phyloP scores from a whole-genome alignment of 1,284 basidiomycete genomes.

The Clitocybe nebularis region DNA sequence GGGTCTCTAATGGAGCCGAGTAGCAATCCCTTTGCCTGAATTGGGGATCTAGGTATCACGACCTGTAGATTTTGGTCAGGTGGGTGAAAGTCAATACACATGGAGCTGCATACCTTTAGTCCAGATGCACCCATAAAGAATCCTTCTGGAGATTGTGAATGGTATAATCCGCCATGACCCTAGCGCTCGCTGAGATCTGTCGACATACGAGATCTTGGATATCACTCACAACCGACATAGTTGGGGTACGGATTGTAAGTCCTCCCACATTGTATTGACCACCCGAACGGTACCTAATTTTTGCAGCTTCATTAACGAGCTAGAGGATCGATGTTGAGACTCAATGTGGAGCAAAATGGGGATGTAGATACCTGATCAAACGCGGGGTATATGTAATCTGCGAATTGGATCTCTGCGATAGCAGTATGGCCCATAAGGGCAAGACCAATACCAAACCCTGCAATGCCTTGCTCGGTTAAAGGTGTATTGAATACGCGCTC shows the following conservation, averaged over 20 bases:
- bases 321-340: constrained; percentile 27
- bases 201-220: not conserved
- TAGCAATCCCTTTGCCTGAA: constrained; percentile 91
- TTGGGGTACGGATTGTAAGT: constrained; percentile 84
- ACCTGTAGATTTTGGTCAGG: constrained; percentile 41
- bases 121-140: constrained; percentile 92
- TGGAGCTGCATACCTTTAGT: constrained; percentile 61
- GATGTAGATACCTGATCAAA: constrained; percentile 74
- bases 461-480: constrained; percentile 91
- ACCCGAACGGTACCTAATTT: constrained; percentile 87
- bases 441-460: constrained; percentile 90
- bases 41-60: constrained; percentile 88
- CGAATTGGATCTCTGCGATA: constrained; percentile 91
- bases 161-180: constrained; percentile 91
- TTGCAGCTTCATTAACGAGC: constrained; percentile 95
- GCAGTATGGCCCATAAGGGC: constrained; percentile 93
- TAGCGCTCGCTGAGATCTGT: constrained; percentile 15
- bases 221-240: constrained; percentile 70
- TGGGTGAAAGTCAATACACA: no score
- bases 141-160: constrained; percentile 92
- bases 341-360: not conserved
- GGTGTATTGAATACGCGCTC: constrained; percentile 97
- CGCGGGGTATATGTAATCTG: constrained; percentile 86
- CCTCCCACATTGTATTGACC: constrained; percentile 82
- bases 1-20: constrained; percentile 85